phyloP scores from a whole-genome alignment of 116 monocot species.

The Trichopus zeylanicus region DNA sequence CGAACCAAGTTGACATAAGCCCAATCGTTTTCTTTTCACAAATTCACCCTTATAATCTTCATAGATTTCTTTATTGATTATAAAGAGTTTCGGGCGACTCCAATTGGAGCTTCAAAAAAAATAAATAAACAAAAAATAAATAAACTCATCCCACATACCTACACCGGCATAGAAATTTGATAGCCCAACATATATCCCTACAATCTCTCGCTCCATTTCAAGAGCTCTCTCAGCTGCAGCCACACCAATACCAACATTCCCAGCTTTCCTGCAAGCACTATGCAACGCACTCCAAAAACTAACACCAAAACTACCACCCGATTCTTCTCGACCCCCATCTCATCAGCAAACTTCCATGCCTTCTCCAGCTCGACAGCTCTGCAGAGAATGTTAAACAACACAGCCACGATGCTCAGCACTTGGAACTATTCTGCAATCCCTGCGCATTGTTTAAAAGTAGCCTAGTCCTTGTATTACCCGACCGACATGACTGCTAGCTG shows the following conservation, averaged over 20 bases:
- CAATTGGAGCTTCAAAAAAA: too few species aligned
- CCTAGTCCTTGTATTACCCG: conserved; percentile 26
- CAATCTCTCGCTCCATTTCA: conserved; percentile 35
- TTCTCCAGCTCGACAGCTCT: conserved; percentile 36
- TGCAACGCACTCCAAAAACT: conserved; percentile 50
- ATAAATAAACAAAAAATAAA: conserved; percentile 3
- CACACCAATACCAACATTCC: conserved; percentile 37
- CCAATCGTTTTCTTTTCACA: too few species aligned
- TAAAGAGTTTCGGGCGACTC: too few species aligned
- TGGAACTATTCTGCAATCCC: conserved; percentile 15
- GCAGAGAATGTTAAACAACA: conserved; percentile 52
- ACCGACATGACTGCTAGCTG: conserved; percentile 44
- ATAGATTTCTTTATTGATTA: too few species aligned
- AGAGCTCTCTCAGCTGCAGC: conserved; percentile 34
- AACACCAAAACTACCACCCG: conserved; percentile 1
- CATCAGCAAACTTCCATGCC: conserved; percentile 38
- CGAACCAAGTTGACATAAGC: too few species aligned
- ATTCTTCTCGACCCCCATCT: conserved; percentile 4
- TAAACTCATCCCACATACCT: conserved; percentile 56
- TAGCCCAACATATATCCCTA: conserved; percentile 40
- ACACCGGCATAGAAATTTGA: conserved; percentile 53
- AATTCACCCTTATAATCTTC: too few species aligned
- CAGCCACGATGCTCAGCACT: conserved; percentile 52
- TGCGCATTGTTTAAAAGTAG: conserved; percentile 32
- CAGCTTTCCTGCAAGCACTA: conserved; percentile 30